These are phyloP conservation scores for Biscogniauxia sp. DNA, from an alignment of 2,329 filamentous ascomycete species.

Conservation along the genomic window DNA sequence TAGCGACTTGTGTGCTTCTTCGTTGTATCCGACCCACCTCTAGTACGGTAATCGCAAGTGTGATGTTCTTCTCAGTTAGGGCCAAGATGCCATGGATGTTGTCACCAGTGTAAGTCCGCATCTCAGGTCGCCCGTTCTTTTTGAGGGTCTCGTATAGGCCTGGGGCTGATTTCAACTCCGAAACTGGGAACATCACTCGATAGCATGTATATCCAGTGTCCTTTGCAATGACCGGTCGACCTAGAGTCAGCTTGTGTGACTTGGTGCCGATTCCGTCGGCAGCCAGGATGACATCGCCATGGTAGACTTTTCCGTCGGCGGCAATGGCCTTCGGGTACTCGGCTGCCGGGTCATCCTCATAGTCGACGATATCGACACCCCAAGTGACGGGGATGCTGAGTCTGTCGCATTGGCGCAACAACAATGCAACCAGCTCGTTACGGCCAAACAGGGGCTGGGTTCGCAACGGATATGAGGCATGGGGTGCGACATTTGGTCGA, in stretches of 20 bases:
- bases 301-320: constrained; percentile 18
- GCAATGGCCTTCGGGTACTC: constrained; percentile 20
- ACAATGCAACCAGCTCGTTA: background rate
- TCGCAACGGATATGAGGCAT: background rate
- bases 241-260: constrained; percentile 15
- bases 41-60: constrained; percentile 1
- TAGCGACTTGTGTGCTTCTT: too few species aligned
- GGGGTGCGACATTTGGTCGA: background rate
- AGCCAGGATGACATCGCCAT: constrained; percentile 31
- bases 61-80: constrained; percentile 1
- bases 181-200: constrained; percentile 4
- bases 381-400: constrained; percentile 18
- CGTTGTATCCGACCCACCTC: constrained; percentile 4
- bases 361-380: constrained; percentile 10
- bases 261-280: constrained; percentile 32
- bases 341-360: constrained; percentile 17
- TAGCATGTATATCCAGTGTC: constrained; percentile 3
- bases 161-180: constrained; percentile 5
- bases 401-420: constrained; percentile 9
- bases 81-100: constrained; percentile 2
- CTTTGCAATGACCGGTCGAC: background rate
- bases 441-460: too few species aligned
- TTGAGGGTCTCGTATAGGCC: constrained; percentile 4
- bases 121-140: background rate
- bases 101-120: background rate